Base-by-base conservation (phyloP, 495 filamentous ascomycete genomes). In the Penicillium goetzii region DNA sequence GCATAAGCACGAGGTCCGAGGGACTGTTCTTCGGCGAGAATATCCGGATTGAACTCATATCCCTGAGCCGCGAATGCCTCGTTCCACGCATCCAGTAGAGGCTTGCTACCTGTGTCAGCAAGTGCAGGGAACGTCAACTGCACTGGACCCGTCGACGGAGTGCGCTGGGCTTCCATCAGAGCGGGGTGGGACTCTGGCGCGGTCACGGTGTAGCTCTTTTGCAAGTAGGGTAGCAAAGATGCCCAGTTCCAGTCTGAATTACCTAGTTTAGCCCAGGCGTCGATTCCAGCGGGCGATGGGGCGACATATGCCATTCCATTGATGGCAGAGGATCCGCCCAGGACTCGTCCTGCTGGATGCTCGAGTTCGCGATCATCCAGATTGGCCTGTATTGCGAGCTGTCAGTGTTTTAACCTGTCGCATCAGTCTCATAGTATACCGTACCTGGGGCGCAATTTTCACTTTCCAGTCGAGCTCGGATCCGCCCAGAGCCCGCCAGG, bases 391-490 rank as follows among this genome's bases (percentile, higher is more conserved):
- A 58, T 49, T 0, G 19, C 8, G 23, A 1, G 5, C 19, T 43
- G 38, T 67, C 19, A 67, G 49, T 11, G 25, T 15, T 4, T 4
- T 6, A 23, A 6, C 23, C 8, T 3, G 21, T 8, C 7, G 21
- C 12, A 23, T 23, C 9, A 2, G 4, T 7, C 15, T 17, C n/a
- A 15, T 6, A n/a, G 43, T 3, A 45, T 26, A 14, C 17, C 14
- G 50, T 43, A 83, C 80, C 74, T 88, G 84, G 7, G 83, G 80
- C 1, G 71, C 66, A 5, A 80, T 83, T 32, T 68, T 72, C 23
- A 84, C 77, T 30, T 82, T 78, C 86, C 85, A 88, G 64, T 86
- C 84, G 59, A 83, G 80, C 19, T 84, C 79, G 0, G 79, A 68
- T 10, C 78, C 80, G 50, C 73, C 71, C n/a, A 80, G 63, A 3